Percentiles rank a stretch among this genome's conserved stretches.
Evolutionary conservation across 2,329 filamentous ascomycete genomes (phyloP).

Genomic region (Exophiala oligosperma): DNA sequence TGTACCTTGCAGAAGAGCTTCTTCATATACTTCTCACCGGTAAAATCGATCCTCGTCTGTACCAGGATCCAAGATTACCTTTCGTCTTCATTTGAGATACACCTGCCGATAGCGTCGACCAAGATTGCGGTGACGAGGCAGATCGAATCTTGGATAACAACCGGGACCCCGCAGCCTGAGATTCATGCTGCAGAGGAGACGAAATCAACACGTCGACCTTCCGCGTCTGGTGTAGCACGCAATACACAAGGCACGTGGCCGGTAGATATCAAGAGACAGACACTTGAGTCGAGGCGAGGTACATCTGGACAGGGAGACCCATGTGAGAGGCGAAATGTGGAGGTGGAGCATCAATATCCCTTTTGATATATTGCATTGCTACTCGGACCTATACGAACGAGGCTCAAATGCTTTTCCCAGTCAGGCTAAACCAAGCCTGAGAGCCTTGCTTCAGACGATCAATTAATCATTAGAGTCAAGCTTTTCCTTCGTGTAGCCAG

Average conservation of each 20-base stretch:
- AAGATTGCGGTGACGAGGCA: neutral
- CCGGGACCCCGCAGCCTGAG: conserved; percentile 13
- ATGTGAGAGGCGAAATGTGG: neutral
- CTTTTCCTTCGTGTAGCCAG: neutral
- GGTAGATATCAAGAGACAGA: neutral
- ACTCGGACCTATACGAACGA: too few species aligned
- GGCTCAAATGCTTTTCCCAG: too few species aligned
- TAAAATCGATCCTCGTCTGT: conserved; percentile 3
- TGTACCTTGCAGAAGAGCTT: neutral
- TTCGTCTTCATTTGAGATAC: neutral
- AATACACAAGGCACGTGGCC: neutral
- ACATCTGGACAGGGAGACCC: neutral
- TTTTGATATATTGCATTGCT: neutral
- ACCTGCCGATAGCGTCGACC: neutral
- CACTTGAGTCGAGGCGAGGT: neutral
- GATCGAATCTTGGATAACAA: conserved; percentile 12
- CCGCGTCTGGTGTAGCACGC: conserved; percentile 9
- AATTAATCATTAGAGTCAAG: neutral
- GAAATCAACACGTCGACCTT: conserved; percentile 9
- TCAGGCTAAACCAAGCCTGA: too few species aligned
- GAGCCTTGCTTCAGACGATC: too few species aligned
- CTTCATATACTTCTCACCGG: conserved; percentile 7
- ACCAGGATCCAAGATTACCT: conserved; percentile 13
- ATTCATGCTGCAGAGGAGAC: neutral
- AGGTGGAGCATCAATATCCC: neutral